Conservation (phyloP, 192 early-diverging fungal genomes). For the Paraglomus brasilianum region DNA sequence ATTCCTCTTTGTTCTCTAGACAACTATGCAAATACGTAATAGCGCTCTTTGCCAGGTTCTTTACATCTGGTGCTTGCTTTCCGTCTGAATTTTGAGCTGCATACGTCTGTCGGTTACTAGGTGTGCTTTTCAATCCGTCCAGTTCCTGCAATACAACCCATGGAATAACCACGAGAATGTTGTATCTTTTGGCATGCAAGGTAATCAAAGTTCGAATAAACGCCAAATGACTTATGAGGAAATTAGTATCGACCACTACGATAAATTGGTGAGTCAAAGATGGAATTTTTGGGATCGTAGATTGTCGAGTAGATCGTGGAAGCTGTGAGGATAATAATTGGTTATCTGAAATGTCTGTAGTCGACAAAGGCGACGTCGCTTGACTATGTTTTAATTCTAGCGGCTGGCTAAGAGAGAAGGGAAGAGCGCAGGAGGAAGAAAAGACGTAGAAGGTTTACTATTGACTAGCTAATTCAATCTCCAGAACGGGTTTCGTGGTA, state of each 20-base stretch:
- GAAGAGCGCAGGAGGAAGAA: too few relatives aligned
- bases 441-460: neutral
- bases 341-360: too few relatives aligned
- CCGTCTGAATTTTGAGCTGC: conserved; percentile 23
- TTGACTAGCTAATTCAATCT: neutral
- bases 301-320: neutral
- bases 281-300: neutral
- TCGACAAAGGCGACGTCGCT: too few relatives aligned
- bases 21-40: conserved; percentile 49
- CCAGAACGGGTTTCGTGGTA: neutral
- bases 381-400: too few relatives aligned
- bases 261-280: conserved; percentile 6
- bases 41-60: conserved; percentile 44
- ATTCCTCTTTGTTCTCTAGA: conserved; percentile 34
- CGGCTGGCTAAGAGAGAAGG: neutral
- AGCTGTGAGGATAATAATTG: neutral
- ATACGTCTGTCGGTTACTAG: conserved; percentile 2
- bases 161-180: conserved; percentile 49
- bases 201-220: conserved; percentile 43
- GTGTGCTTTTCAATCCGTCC: conserved; percentile 49
- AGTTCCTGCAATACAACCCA: conserved; percentile 61
- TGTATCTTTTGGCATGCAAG: conserved; percentile 16
- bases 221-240: conserved; percentile 53
- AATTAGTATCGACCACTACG: conserved; percentile 56
- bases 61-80: conserved; percentile 28